Percentiles rank a stretch among this genome's conserved stretches.
These are phyloP conservation scores for Marsdenia floribunda DNA, from an alignment of 257 asterid species.

Conservation along the genomic window DNA sequence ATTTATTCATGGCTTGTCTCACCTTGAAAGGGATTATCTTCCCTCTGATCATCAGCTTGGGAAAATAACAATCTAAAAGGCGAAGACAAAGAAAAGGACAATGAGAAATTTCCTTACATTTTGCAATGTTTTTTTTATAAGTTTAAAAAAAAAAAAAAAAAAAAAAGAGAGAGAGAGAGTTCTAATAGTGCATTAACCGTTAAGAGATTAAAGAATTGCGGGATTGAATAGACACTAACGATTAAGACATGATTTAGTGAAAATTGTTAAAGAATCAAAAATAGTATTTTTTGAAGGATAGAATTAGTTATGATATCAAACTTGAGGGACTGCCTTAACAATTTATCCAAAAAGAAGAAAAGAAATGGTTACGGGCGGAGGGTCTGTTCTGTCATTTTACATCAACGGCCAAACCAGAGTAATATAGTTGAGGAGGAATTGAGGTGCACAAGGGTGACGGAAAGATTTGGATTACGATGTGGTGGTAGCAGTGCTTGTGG, in stretches of 20 bases:
- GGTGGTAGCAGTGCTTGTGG: slow-evolving; percentile 9
- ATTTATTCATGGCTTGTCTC: background rate
- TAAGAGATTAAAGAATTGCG: no score
- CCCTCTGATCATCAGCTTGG: slow-evolving; percentile 8
- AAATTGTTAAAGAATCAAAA: no score
- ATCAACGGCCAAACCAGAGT: background rate
- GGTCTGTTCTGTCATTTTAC: slow-evolving; percentile 5
- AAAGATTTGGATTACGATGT: slow-evolving; percentile 36
- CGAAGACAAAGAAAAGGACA: slow-evolving; percentile 11
- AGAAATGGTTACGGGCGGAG: background rate
- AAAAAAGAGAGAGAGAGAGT: no score
- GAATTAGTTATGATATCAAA: no score
- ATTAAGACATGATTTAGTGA: no score
- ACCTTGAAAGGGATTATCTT: slow-evolving; percentile 1
- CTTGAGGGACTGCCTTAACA: no score
- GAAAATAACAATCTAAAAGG: slow-evolving; percentile 43
- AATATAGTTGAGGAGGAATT: background rate
- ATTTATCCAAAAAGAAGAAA: no score
- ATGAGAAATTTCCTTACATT: background rate
- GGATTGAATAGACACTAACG: no score
- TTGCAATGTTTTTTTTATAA: no score
- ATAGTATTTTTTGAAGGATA: no score
- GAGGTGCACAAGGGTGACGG: slow-evolving; percentile 1
- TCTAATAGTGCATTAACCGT: no score
- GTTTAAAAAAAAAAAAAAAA: no score